Evolutionary conservation across 164 flowering plant genomes (phyloP), one percentile per base, ranked within the genome.

Genomic region (Chimonanthus salicifolius): DNA sequence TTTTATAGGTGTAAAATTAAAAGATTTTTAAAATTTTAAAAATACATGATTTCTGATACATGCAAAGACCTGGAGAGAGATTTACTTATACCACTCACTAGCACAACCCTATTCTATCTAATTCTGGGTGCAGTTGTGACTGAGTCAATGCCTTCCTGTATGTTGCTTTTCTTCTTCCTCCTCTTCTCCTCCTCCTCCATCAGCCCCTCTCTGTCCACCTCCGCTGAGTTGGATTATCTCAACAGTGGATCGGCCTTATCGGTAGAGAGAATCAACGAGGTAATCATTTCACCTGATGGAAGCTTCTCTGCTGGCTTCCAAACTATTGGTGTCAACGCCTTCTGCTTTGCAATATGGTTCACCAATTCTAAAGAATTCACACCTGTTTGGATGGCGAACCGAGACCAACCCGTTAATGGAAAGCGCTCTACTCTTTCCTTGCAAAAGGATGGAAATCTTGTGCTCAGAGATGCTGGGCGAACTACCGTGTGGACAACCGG

Each of bases 381-480:
- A 4, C 71, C 68, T 47, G 71, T 70, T 47, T 79, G 81, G 78
- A 76, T 75, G 78, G 81, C 74, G 3, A 79, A 76, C 49, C 73
- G 78, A 18, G 81, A 79, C 74, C 43, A 18, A 1, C 81, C 76
- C 0, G 78, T 79, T 5, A 76, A 79, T 15, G 78, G 81, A 4
- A 64, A 70, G 3, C 47, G n/a, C 0, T 46, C 43, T 0, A 44
- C 47, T 20, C 6, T 76, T 15, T 64, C 54, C 2, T 18, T 76
- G 11, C 71, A 2, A 3, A 2, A 50, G 7, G 74, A 64, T 16
- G 81, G 78, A 4, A 69, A 72, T 51, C 51, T 79, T 46, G 60
- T 70, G 54, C 58, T 76, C 4, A 64, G 64, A 4, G 81, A 79
- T 50, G 72, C 73, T 7, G 72, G 69, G 4, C 54, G 66, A 2